A percentile compares a stretch with the other conserved stretches of the same genome.
Conservation (phyloP, 192 early-diverging fungal genomes). For the Jimgerdemannia flammicorona region DNA sequence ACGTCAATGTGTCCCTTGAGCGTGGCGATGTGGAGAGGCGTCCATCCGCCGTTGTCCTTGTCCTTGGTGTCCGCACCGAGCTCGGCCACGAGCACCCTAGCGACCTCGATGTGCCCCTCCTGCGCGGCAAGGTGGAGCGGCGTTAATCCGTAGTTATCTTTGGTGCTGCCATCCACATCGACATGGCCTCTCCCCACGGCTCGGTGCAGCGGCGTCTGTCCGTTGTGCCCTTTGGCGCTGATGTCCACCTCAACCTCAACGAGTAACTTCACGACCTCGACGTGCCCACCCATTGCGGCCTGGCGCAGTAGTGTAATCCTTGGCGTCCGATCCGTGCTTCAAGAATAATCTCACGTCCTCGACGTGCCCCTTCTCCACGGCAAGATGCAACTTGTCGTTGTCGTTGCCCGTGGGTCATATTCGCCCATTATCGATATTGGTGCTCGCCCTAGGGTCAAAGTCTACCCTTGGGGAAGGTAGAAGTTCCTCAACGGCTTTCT, state of each 20-base stretch:
- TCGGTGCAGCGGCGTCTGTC: background rate
- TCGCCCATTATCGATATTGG: too few species aligned
- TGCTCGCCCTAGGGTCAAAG: too few species aligned
- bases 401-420: too few species aligned
- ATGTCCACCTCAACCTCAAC: background rate
- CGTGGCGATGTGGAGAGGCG: background rate
- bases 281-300: background rate
- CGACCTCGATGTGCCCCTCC: background rate
- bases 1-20: background rate
- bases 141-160: background rate
- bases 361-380: background rate
- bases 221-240: background rate
- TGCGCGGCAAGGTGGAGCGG: background rate
- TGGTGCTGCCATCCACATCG: background rate
- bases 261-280: background rate
- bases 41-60: background rate
- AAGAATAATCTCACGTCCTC: background rate
- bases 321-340: background rate
- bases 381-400: background rate
- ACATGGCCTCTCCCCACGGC: background rate
- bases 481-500: too few species aligned
- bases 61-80: background rate
- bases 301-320: background rate
- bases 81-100: background rate
- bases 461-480: too few species aligned